Conservation (phyloP, 345 rosid genomes). For the Salix exigua region DNA sequence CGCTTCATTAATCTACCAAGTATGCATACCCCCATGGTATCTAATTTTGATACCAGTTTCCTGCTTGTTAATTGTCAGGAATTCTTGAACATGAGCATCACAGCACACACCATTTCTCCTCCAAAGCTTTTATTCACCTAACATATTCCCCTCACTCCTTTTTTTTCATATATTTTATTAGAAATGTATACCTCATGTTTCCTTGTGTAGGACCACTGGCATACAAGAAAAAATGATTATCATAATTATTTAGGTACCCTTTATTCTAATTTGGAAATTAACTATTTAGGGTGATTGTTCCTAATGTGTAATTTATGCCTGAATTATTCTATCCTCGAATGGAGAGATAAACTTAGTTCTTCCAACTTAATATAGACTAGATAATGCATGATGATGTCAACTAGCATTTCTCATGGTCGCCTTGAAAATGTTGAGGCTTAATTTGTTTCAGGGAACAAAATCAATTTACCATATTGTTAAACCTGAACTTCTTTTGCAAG, state of each 20-base stretch:
- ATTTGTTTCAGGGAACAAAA: background rate
- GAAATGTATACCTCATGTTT: background rate
- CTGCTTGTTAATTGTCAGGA: background rate
- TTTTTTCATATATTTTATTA: background rate
- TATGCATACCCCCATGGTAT: too few species aligned
- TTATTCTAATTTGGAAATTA: background rate
- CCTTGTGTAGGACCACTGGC: background rate
- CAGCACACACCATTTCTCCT: background rate
- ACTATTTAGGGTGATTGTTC: background rate
- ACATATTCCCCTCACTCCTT: background rate
- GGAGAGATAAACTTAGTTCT: background rate
- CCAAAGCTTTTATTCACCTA: background rate
- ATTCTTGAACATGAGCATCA: background rate
- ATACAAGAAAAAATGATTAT: background rate
- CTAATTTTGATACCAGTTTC: background rate
- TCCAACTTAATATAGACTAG: background rate
- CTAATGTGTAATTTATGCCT: background rate
- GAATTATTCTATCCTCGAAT: background rate
- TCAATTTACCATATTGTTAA: background rate
- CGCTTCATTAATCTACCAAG: background rate
- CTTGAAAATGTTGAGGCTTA: background rate
- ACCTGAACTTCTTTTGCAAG: background rate
- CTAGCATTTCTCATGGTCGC: background rate
- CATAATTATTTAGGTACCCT: background rate
- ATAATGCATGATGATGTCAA: background rate